A percentile compares a stretch with the other conserved stretches of the same genome.
These are phyloP conservation scores for Ganoderma leucocontextum DNA, from an alignment of 1,284 basidiomycete species.

Conservation along the genomic window DNA sequence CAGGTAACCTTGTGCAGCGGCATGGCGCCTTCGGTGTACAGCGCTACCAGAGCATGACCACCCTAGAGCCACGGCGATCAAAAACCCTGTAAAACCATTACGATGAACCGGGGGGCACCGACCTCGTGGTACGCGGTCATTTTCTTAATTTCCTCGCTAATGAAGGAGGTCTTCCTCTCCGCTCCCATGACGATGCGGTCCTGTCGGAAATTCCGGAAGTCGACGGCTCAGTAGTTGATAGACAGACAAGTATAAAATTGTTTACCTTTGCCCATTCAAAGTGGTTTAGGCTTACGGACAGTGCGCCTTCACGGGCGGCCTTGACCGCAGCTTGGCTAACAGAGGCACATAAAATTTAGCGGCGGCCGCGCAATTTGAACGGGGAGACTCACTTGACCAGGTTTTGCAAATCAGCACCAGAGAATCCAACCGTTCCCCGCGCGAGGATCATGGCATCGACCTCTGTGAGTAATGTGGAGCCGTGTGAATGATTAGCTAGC, in stretches of 20 bases:
- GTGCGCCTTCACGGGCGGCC: conserved; percentile 84
- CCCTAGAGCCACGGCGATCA: conserved; percentile 57
- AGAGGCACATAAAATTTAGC: conserved; percentile 16
- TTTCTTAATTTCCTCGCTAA: conserved; percentile 85
- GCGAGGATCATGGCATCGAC: conserved; percentile 89
- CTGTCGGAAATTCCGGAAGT: conserved; percentile 45
- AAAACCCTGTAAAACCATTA: conserved; percentile 10
- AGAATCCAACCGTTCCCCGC: conserved; percentile 91
- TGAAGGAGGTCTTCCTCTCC: conserved; percentile 88
- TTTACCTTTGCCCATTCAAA: conserved; percentile 96
- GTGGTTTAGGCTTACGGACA: conserved; percentile 78
- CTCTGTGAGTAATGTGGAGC: conserved; percentile 49
- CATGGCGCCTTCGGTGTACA: conserved; percentile 93
- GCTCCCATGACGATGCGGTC: conserved; percentile 96
- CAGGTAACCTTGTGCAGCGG: conserved; percentile 97
- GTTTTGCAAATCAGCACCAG: conserved; percentile 92
- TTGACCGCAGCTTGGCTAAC: conserved; percentile 88
- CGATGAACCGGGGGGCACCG: conserved; percentile 21
- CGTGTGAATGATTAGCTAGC: conserved; percentile 25
- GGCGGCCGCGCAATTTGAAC: no score
- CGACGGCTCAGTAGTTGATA: not conserved
- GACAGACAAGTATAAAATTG: conserved; percentile 23
- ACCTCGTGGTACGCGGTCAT: conserved; percentile 96
- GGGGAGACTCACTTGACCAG: conserved; percentile 82
- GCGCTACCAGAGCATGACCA: conserved; percentile 90